Percentiles rank a stretch among this genome's conserved stretches.
These are phyloP conservation scores for Ophiostoma tasmaniense DNA, from an alignment of 2,329 filamentous ascomycete species.

Conservation along the genomic window DNA sequence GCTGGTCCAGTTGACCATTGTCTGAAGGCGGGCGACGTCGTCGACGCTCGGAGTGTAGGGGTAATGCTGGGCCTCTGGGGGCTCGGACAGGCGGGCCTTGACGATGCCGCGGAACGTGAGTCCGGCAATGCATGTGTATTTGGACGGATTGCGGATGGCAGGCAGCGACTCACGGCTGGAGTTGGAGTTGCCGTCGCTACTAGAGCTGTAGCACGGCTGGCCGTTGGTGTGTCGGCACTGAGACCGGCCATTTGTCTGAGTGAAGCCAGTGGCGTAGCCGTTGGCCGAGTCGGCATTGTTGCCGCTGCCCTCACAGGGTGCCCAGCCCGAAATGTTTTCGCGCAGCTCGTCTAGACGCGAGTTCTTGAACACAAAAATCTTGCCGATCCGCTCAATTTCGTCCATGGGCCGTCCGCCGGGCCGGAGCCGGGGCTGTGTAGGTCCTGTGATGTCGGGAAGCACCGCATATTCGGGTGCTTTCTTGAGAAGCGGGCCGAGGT, in stretches of 20 bases:
- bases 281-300: not conserved
- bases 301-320: not conserved
- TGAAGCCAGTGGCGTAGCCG: not conserved
- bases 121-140: constrained; percentile 33
- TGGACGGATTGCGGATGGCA: constrained; percentile 25
- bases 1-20: constrained; percentile 35
- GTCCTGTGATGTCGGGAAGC: constrained; percentile 28
- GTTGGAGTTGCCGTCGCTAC: not conserved
- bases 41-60: not conserved
- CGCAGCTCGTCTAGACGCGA: constrained; percentile 28
- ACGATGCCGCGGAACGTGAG: constrained; percentile 35
- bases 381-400: constrained; percentile 31
- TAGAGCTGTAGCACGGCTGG: not conserved
- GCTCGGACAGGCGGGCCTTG: constrained; percentile 26
- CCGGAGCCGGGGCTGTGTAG: constrained; percentile 29
- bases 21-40: constrained; percentile 28
- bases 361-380: constrained; percentile 34
- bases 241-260: not conserved
- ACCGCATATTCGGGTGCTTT: constrained; percentile 33
- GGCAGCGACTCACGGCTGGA: not conserved
- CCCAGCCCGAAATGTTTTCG: constrained; percentile 21
- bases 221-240: not conserved
- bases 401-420: constrained; percentile 25
- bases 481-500: constrained; percentile 22
- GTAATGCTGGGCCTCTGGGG: constrained; percentile 12